phyloP scores from a whole-genome alignment of 75 land plant species.

The Selaginella tamariscina region DNA sequence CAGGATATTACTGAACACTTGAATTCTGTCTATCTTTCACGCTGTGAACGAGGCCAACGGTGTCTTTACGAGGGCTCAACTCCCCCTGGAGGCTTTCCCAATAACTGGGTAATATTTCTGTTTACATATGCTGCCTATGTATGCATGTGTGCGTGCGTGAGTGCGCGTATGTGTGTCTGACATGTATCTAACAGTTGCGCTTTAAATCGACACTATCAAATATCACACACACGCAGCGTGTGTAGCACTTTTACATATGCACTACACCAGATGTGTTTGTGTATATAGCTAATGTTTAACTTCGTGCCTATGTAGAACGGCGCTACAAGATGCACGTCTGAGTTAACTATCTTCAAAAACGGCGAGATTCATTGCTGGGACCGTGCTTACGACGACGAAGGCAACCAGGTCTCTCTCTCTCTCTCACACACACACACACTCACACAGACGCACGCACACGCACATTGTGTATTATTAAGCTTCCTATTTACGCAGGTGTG shows the following conservation, averaged over 20 bases:
- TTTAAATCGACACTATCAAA: no score
- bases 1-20: constrained; percentile 93
- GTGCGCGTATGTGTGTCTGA: background rate
- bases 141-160: no score
- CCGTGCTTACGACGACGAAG: constrained; percentile 81
- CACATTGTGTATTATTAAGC: background rate
- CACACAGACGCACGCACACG: background rate
- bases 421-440: background rate
- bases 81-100: constrained; percentile 85
- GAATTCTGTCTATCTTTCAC: constrained; percentile 64
- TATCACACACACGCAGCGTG: no score
- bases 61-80: constrained; percentile 98
- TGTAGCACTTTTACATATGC: no score
- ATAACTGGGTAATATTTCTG: constrained; percentile 63
- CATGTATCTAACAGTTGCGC: no score
- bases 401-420: constrained; percentile 54
- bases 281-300: no score
- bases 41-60: constrained; percentile 81
- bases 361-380: constrained; percentile 88
- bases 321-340: constrained; percentile 74
- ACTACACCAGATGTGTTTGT: no score
- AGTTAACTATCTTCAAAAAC: constrained; percentile 54
- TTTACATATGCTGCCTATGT: background rate
- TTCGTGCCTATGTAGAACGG: constrained; percentile 48
- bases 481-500: constrained; percentile 53